Percentiles rank a stretch among this genome's conserved stretches.
Conservation (phyloP, 2,329 filamentous ascomycete genomes). For the Botrytis deweyae region DNA sequence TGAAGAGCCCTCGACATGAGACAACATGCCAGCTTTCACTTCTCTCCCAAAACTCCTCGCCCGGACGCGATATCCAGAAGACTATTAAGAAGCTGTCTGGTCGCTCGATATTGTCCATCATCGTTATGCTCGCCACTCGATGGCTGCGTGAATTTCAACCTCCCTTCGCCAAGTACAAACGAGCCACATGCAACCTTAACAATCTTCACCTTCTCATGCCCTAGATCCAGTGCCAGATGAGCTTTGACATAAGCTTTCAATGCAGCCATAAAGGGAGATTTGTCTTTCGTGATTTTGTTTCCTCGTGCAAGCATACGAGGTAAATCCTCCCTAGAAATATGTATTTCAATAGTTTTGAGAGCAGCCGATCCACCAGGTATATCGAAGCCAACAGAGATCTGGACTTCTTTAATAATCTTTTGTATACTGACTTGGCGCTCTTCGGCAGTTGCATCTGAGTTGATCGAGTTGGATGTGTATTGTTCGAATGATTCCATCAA, state of each 20-base stretch:
- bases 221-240: conserved; percentile 45
- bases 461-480: conserved; percentile 34
- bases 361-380: conserved; percentile 29
- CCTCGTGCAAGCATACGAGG: conserved; percentile 35
- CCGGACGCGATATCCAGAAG: conserved; percentile 29
- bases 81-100: conserved; percentile 28
- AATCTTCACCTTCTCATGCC: conserved; percentile 43
- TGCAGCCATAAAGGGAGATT: conserved; percentile 43
- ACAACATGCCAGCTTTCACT: background rate
- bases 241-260: conserved; percentile 42
- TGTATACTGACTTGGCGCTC: conserved; percentile 26
- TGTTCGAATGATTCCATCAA: conserved; percentile 39
- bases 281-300: conserved; percentile 27
- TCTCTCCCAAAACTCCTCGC: conserved; percentile 21
- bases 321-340: conserved; percentile 44
- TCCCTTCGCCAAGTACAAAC: conserved; percentile 45
- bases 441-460: conserved; percentile 26
- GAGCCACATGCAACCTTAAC: conserved; percentile 44
- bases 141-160: conserved; percentile 42
- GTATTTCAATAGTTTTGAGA: conserved; percentile 46
- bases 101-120: conserved; percentile 30
- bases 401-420: conserved; percentile 34
- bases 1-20: background rate
- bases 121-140: conserved; percentile 23
- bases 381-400: conserved; percentile 36